Conservation (phyloP, 768 basidiomycete genomes). For the Tylopilus intermedius region DNA sequence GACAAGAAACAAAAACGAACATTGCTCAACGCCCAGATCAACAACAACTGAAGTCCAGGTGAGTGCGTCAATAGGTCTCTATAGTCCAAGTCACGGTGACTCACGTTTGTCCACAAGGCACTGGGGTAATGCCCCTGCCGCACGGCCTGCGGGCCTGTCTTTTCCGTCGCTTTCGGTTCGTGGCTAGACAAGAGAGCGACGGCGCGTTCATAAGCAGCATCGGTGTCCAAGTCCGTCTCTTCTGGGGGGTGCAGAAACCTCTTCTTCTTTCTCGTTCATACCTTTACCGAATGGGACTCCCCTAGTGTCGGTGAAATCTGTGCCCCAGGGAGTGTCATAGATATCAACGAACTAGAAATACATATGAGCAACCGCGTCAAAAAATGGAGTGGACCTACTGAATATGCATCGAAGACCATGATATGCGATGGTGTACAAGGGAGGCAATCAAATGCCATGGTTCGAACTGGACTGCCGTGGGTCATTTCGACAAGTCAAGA, state of each 20-base stretch:
- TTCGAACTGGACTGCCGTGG: constrained; percentile 56
- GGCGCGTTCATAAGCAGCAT: too few relatives aligned
- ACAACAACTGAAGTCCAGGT: constrained; percentile 49
- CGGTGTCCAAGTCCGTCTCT: too few relatives aligned
- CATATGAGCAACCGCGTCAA: background rate
- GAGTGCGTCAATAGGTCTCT: constrained; percentile 15
- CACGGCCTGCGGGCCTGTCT: constrained; percentile 48
- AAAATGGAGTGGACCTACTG: constrained; percentile 33
- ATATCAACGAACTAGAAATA: background rate
- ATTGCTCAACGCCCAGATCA: constrained; percentile 88
- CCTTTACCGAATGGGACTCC: too few relatives aligned
- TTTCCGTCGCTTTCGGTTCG: too few relatives aligned
- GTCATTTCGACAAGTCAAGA: background rate
- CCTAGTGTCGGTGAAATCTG: too few relatives aligned
- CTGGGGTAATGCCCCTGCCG: constrained; percentile 83
- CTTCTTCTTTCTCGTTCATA: too few relatives aligned
- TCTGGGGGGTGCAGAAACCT: too few relatives aligned
- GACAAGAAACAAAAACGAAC: constrained; percentile 41
- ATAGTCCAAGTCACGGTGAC: constrained; percentile 7
- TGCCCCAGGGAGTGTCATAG: too few relatives aligned
- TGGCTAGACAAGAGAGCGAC: too few relatives aligned
- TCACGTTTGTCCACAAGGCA: constrained; percentile 79
- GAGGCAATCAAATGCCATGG: constrained; percentile 99
- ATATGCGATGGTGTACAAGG: constrained; percentile 90
- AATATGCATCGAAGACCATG: constrained; percentile 87